Evolutionary conservation across 768 basidiomycete genomes (phyloP).

Genomic region (Amanita pseudoporphyria): DNA sequence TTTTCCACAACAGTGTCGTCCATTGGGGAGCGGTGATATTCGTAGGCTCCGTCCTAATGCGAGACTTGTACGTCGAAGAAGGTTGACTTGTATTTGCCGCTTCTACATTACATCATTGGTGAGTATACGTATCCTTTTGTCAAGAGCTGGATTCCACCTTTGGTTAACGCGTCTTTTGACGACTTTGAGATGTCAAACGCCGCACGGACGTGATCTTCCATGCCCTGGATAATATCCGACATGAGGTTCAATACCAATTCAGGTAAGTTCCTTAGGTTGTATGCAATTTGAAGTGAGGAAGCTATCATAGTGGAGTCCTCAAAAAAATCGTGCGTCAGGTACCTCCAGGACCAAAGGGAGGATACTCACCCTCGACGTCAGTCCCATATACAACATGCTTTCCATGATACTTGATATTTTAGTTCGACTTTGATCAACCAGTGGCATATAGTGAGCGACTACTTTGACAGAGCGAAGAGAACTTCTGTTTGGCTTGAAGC

Average conservation of each 20-base stretch:
- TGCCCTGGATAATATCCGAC: constrained; percentile 69
- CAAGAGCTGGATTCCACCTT: constrained; percentile 39
- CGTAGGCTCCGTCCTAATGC: constrained; percentile 86
- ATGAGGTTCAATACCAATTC: constrained; percentile 74
- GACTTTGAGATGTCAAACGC: constrained; percentile 86
- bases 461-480: constrained; percentile 66
- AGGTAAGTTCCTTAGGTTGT: constrained; percentile 82
- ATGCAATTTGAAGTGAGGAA: constrained; percentile 91
- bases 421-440: constrained; percentile 61
- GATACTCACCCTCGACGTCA: constrained; percentile 59
- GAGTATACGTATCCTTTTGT: constrained; percentile 4
- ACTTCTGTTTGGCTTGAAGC: background rate
- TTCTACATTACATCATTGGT: constrained; percentile 11
- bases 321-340: constrained; percentile 4
- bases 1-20: constrained; percentile 68
- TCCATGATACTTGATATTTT: constrained; percentile 85
- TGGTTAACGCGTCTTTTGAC: constrained; percentile 74
- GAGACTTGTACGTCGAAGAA: constrained; percentile 57
- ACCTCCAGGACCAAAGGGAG: background rate
- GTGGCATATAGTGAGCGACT: constrained; percentile 58
- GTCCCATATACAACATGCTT: constrained; percentile 73
- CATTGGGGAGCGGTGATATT: constrained; percentile 82
- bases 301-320: constrained; percentile 89
- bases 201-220: constrained; percentile 69
- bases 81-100: background rate